Evolutionary conservation across 1,284 basidiomycete species (phyloP), one percentile per base, ranked within the genome.

Genomic region (Heterobasidion occidentale): DNA sequence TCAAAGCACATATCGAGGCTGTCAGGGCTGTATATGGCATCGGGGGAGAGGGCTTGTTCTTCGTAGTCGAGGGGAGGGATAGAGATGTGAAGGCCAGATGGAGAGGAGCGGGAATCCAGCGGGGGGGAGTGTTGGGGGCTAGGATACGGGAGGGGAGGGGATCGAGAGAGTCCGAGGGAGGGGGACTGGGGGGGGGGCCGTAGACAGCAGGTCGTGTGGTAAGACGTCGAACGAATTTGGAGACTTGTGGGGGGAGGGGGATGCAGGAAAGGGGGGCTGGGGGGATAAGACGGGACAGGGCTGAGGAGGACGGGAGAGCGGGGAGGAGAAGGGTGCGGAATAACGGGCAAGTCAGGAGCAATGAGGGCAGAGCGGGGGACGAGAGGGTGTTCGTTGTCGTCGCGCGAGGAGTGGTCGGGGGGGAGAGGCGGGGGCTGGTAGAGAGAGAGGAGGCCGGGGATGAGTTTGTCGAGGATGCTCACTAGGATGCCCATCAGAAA

Each of bases 1-100:
- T 88, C 85, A 63, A 88, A 71, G 27, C 74, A 74, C 44, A 83
- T 70, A 66, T 84, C 81, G 51, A 78, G 60, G 42, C 74, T 67
- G 44, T 62, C 61, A 7, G 53, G 50, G 42, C 46, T 52, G 36
- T 36, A 46, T 17, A 54, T 46, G 42, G 49, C 52, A 38, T 60
- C 57, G 12, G 50, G 51, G 9, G 45, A 38, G 9, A 50, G 51
- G 6, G 38, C 54, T 17, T 52, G 36, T n/a, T 46, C 36, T 11
- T 42, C 45, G 11, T 44, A 49, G 44, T 52, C 54, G 2, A 55
- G 52, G n/a, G 58, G 53, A n/a, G 68, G 61, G 51, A 69, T 65
- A 53, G 68, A 67, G 53, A 69, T 56, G 46, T 64, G 63, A 48
- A 65, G 48, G 46, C 64, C 67, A 6, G 27, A 27, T 1, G 27